Conservation (phyloP, 2,329 filamentous ascomycete species). For the Fusarium abutilonis region DNA sequence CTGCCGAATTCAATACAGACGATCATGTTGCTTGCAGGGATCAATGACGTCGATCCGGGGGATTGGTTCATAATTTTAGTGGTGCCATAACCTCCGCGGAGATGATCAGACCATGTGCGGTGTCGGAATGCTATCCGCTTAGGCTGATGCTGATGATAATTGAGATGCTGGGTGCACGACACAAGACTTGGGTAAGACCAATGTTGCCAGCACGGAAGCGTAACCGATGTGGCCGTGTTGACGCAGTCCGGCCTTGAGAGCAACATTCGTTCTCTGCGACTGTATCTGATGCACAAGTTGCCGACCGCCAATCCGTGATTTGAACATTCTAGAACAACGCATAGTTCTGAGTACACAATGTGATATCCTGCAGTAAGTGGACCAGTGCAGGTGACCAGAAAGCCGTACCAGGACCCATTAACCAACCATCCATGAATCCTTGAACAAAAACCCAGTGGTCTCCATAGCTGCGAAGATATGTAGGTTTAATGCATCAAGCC, state of each 20-base stretch:
- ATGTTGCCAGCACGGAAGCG: conserved; percentile 8
- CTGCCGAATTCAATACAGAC: conserved; percentile 7
- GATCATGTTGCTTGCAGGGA: conserved; percentile 18
- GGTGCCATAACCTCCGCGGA: conserved; percentile 32
- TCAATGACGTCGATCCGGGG: conserved; percentile 35
- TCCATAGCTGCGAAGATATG: background rate
- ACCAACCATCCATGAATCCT: background rate
- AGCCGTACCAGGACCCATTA: conserved; percentile 6
- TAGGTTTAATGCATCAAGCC: background rate
- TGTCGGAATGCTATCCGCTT: conserved; percentile 27
- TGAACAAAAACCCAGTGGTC: conserved; percentile 9
- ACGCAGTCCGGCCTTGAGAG: background rate
- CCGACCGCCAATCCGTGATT: conserved; percentile 21
- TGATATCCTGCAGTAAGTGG: conserved; percentile 3
- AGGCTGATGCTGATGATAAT: background rate
- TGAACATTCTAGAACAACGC: conserved; percentile 35
- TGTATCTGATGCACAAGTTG: conserved; percentile 12
- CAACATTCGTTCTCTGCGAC: background rate
- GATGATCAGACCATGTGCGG: conserved; percentile 25
- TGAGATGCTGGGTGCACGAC: background rate
- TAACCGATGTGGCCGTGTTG: conserved; percentile 1
- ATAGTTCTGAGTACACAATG: conserved; percentile 23
- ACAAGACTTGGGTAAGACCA: conserved; percentile 14
- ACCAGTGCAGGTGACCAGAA: conserved; percentile 19
- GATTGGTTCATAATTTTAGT: conserved; percentile 27